Base-by-base conservation (phyloP, 2,329 filamentous ascomycete genomes). In the Laburnicola sp. region DNA sequence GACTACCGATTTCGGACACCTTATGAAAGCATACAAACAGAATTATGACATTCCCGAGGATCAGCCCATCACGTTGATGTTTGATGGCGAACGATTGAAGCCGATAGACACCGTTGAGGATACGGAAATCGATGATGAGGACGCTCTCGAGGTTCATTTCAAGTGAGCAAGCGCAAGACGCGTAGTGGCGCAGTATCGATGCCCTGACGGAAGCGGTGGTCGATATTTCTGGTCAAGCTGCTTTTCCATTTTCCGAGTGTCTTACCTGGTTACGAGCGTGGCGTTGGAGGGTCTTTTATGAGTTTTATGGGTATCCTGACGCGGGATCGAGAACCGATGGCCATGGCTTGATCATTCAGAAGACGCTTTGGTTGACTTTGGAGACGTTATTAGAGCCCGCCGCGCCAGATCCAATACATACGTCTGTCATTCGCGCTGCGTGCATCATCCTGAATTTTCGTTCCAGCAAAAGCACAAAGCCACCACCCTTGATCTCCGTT, bases 61-160 rank as follows among this genome's bases (percentile, higher is more conserved):
- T 9, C 65, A 72, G 34, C 61, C 64, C 9, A 47, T 74, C 16
- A 70, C 64, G 11, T 57, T 75, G 6, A 65, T 68, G 53, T 73
- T 72, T 43, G 72, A 75, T 39, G 73, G 72, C 28, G 73, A 74
- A 1, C 58, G 66, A 9, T 56, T 75, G 2, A 56, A 60, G 28
- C 68, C 71, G 5, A 57, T 67, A 51, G 68, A 69, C 22, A 66
- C 56, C 1, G 58, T 75, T 21, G 55, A 51, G 11, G 65, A 70
- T 11, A 52, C 59, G 3, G 73, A 74, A 3, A 60, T 75, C 30
- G 70, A 74, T 39, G 71, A 74, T 37, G 64, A 59, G 58, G 71
- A 74, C 37, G 50, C 58, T 0, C 60, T 74, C 34, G 72, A 74
- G 39, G 67, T 74, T 16, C 57, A 66, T 37, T 68, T 71, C 53